Base-by-base conservation (phyloP, 768 basidiomycete species). In the Tulasnella sp. region DNA sequence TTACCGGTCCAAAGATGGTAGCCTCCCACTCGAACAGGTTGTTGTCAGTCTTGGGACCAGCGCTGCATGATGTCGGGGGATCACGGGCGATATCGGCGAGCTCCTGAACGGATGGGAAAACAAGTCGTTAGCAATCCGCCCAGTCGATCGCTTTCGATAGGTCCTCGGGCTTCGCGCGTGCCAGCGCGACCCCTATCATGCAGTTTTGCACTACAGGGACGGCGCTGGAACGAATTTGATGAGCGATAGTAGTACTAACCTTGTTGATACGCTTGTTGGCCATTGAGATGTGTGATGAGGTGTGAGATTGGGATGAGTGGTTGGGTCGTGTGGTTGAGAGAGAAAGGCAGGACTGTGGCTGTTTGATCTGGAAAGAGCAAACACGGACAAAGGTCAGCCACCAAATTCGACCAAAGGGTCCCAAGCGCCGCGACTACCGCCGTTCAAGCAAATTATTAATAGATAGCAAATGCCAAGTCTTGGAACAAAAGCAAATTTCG, bases 201-300 rank as follows among this genome's bases (percentile, higher is more conserved):
- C 62, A 34, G 34, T 68, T 68, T 68, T 36, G 62, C 62, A 68
- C 31, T 36, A 12, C 31, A 68, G 6, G 12, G 62, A 7, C 9
- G 21, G 36, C 31, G 31, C 18, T 31, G 62, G 62, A 52, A 10
- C 8, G 27, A 6, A 14, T 36, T 27, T 46, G 77, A 74, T 56
- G 71, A 75, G 48, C 79, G 73, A 24, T 36, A 48, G 36, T 44
- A 40, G 71, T 78, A 77, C 86, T 56, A 81, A 95, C 96, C 93
- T 98, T 98, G 93, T 97, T 97, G 89, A 99, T 99, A 90, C 97
- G 97, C 90, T 97, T 98, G 83, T 98, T 90, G 84, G 97, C 96
- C 97, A 98, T 98, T 83, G 83, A n/a, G 81, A 76, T 19, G 40
- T 75, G 71, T n/a, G 71, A 48, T 34, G 46, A 38, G 79, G 24